phyloP scores from a whole-genome alignment of 2,329 filamentous ascomycete genomes.

The Epichloe glyceriae region DNA sequence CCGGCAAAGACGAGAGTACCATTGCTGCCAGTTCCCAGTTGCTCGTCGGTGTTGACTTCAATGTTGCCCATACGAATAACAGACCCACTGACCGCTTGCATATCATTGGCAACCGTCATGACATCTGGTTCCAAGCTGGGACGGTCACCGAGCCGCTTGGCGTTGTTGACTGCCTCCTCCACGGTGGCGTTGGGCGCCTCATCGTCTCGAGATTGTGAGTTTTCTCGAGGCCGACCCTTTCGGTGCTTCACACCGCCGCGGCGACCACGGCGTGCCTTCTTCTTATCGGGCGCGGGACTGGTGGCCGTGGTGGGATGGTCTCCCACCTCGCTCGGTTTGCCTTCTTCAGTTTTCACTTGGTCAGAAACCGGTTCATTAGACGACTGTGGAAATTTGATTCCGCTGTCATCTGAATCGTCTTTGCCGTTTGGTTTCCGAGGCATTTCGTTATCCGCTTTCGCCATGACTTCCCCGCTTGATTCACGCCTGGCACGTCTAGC shows the following conservation, averaged over 20 bases:
- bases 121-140: constrained; percentile 48
- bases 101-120: constrained; percentile 41
- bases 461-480: background rate
- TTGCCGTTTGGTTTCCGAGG: background rate
- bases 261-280: constrained; percentile 57
- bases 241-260: constrained; percentile 58
- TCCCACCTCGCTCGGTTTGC: background rate
- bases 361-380: background rate
- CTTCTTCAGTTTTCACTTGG: background rate
- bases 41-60: constrained; percentile 49
- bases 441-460: background rate
- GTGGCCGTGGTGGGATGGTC: background rate
- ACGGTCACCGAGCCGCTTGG: constrained; percentile 43
- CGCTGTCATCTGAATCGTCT: background rate
- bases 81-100: constrained; percentile 46
- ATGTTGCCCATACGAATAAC: constrained; percentile 50
- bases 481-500: background rate
- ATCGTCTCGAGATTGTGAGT: constrained; percentile 36
- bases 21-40: constrained; percentile 73
- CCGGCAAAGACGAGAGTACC: constrained; percentile 94
- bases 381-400: background rate
- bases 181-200: constrained; percentile 32
- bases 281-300: constrained; percentile 32
- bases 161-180: constrained; percentile 48
- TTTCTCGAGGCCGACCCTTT: constrained; percentile 41